Base-by-base conservation (phyloP, 1,284 basidiomycete species). In the Chalciporus sp. region DNA sequence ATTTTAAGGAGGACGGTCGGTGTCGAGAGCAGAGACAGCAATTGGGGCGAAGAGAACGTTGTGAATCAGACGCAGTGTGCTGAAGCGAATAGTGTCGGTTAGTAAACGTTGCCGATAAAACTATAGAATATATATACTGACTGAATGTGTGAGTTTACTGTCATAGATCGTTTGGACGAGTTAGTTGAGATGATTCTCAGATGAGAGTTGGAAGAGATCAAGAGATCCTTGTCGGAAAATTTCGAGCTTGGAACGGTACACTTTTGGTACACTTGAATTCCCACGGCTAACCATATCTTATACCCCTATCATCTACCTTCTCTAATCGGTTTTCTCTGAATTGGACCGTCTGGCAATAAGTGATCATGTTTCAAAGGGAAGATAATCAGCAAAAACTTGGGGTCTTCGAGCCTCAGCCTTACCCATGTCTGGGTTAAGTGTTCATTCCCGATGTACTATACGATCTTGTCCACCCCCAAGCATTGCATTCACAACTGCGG, bases 1-100 rank as follows among this genome's bases (percentile, higher is more conserved):
- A 71, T 69, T 72, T 81, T 85, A 90, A 82, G 89, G 88, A 68
- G 88, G 88, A 60, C 85, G 77, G 79, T 91, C 87, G 58, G 81
- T 83, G 80, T 83, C 83, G 68, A 85, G 73, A 62, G 84, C 77
- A 69, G 75, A 71, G 75, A 75, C 77, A 58, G 72, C 80, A 76
- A 83, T 79, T 62, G 85, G 86, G 69, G 76, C 78, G 72, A 85
- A 80, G 76, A 79, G 79, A 80, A 83, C 78, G 71, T 72, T 78
- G 61, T 76, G 76, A 69, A 77, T 78, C 69, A 58, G 64, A 55
- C 78, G 77, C 69, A 75, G 73, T 74, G 70, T 76, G 68, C 74
- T 74, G 58, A n/a, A 53, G 33, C 27, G 11, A 52, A 31, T 17
- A 19, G 26, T 19, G 28, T 19, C 5, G 27, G 40, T 44, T 35